These are phyloP conservation scores for Turnera subulata DNA, from an alignment of 345 rosid species.

Conservation along the genomic window DNA sequence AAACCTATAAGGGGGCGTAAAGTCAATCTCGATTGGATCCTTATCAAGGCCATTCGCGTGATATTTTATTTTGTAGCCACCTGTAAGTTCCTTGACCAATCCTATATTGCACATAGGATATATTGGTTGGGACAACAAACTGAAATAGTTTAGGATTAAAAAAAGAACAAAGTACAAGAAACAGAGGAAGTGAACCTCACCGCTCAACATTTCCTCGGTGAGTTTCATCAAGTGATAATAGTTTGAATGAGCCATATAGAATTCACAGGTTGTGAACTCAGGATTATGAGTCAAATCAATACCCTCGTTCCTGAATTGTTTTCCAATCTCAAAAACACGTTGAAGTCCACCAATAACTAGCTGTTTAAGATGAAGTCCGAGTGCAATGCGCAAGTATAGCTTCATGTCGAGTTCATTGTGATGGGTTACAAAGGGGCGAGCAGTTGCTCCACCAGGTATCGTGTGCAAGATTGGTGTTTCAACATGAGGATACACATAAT, in stretches of 20 bases:
- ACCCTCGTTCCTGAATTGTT: constrained; percentile 97
- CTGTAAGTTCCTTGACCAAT: constrained; percentile 86
- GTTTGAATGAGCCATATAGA: constrained; percentile 97
- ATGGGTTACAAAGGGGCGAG: constrained; percentile 90
- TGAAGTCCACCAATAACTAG: constrained; percentile 91
- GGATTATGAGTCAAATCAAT: constrained; percentile 98
- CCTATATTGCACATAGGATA: constrained; percentile 40
- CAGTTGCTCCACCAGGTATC: constrained; percentile 99
- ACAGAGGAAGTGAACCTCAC: constrained; percentile 26
- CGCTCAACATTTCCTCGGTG: constrained; percentile 85
- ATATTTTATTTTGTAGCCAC: constrained; percentile 82
- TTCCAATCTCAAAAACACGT: constrained; percentile 92
- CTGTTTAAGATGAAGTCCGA: constrained; percentile 84
- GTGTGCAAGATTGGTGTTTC: constrained; percentile 98
- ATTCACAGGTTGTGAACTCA: constrained; percentile 97
- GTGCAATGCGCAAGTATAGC: constrained; percentile 93
- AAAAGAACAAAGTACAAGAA: not conserved
- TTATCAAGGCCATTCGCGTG: constrained; percentile 81
- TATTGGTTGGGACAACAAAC: constrained; percentile 4
- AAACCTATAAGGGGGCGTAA: constrained; percentile 95
- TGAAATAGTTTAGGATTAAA: not conserved
- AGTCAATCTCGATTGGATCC: constrained; percentile 91
- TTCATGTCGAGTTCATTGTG: constrained; percentile 88
- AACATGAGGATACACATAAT: constrained; percentile 41
- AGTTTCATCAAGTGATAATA: constrained; percentile 88